phyloP scores from a whole-genome alignment of 306 rosid genomes.

The Castanopsis chinensis region DNA sequence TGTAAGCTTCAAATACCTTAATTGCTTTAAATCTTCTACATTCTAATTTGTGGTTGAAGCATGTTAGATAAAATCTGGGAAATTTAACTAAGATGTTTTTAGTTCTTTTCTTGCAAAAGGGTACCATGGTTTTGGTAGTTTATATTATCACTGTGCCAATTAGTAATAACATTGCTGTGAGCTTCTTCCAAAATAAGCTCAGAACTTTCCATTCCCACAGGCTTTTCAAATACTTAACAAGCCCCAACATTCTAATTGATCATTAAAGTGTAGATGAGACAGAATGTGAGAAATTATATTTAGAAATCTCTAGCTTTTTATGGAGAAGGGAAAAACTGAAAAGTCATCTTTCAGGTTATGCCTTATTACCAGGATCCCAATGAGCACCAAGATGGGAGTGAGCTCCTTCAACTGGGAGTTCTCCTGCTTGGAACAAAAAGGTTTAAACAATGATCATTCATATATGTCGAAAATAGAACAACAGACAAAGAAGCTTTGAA shows the following conservation, averaged over 20 bases:
- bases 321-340: too few species aligned
- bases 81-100: background rate
- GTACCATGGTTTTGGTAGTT: background rate
- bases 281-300: too few species aligned
- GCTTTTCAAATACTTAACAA: too few species aligned
- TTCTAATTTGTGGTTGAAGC: background rate
- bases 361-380: background rate
- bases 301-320: too few species aligned
- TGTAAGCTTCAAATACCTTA: background rate
- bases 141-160: slow-evolving; percentile 23
- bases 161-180: slow-evolving; percentile 12
- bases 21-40: background rate
- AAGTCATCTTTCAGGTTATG: too few species aligned
- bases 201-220: too few species aligned
- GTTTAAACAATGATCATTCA: background rate
- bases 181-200: background rate
- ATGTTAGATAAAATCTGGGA: background rate
- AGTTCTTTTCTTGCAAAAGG: background rate
- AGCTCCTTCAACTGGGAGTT: background rate
- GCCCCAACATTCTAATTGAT: too few species aligned
- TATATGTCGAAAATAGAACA: background rate
- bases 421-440: background rate
- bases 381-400: slow-evolving; percentile 13
- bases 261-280: too few species aligned
- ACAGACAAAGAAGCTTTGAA: background rate